Evolutionary conservation across 352 stramenopile species (phyloP).

Genomic region (Phytophthora fragariaefolia): DNA sequence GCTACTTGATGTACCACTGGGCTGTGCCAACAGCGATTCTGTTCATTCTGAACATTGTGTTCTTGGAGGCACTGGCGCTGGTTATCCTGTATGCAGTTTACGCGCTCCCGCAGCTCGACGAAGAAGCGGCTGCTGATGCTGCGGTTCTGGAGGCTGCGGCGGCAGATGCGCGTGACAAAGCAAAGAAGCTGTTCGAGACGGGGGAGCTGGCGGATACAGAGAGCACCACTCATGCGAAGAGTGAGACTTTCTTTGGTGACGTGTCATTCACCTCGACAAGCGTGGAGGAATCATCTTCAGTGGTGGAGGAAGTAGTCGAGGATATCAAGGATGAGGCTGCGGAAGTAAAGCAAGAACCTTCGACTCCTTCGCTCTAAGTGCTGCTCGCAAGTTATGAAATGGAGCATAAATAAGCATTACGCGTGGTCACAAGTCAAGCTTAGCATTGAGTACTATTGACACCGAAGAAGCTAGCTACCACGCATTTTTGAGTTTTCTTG

Average conservation of each 20-base stretch:
- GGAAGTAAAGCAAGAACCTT: constrained; percentile 42
- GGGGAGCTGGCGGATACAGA: constrained; percentile 21
- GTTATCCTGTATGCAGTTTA: constrained; percentile 76
- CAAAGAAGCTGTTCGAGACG: constrained; percentile 30
- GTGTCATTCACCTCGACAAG: constrained; percentile 21
- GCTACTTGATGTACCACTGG: constrained; percentile 91
- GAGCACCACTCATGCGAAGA: constrained; percentile 42
- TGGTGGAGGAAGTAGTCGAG: constrained; percentile 7
- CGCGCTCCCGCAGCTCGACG: constrained; percentile 47
- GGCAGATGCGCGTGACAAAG: constrained; percentile 33
- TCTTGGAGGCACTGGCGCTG: constrained; percentile 69
- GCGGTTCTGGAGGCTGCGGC: constrained; percentile 31
- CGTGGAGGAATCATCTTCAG: constrained; percentile 7
- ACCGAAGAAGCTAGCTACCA: constrained; percentile 5
- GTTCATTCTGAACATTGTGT: constrained; percentile 82
- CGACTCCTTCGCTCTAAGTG: constrained; percentile 28
- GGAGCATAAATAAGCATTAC: background rate
- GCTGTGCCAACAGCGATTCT: constrained; percentile 69
- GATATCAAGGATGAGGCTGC: constrained; percentile 25
- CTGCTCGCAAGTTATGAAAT: constrained; percentile 5
- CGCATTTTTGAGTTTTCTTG: constrained; percentile 30
- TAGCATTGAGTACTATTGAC: background rate
- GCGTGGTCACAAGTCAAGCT: constrained; percentile 18
- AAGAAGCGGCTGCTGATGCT: constrained; percentile 26
- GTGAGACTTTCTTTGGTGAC: constrained; percentile 37